A percentile compares a stretch with the other conserved stretches of the same genome.
phyloP scores from a whole-genome alignment of 129 eudicot genomes.

The Heracleum sosnowskyi region DNA sequence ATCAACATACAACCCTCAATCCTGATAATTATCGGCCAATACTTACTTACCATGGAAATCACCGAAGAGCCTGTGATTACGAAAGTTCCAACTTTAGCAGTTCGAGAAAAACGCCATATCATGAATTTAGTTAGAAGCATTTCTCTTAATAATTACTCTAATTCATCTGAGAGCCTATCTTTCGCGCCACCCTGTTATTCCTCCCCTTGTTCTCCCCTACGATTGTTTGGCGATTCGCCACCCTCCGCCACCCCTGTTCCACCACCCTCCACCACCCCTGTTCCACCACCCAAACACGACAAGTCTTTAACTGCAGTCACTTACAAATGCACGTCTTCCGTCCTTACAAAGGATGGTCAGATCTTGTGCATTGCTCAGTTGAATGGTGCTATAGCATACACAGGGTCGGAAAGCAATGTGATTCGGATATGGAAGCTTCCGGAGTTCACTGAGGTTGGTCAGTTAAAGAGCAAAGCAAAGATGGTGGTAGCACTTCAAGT shows the following conservation, averaged over 20 bases:
- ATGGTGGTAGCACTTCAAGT: neutral
- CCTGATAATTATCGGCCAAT: neutral
- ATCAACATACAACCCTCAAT: neutral
- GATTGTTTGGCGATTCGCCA: neutral
- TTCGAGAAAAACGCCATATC: neutral
- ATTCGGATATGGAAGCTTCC: constrained; percentile 1
- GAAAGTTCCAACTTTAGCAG: neutral
- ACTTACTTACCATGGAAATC: neutral
- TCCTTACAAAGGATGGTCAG: neutral
- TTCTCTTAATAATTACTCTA: neutral
- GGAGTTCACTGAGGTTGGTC: neutral
- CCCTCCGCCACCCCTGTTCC: too few species aligned
- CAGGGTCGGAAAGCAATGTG: neutral
- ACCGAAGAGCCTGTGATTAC: neutral
- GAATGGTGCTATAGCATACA: neutral
- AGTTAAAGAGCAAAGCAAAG: neutral
- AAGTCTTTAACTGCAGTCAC: neutral
- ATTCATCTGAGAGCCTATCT: neutral
- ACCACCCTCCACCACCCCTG: neutral
- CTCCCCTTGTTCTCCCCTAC: neutral
- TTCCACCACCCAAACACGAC: neutral
- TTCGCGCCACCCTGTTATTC: neutral
- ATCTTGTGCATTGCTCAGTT: neutral
- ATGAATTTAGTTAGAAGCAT: neutral
- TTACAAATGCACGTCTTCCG: neutral